These are phyloP conservation scores for Comarum palustre DNA, from an alignment of 306 rosid genomes.

Conservation along the genomic window DNA sequence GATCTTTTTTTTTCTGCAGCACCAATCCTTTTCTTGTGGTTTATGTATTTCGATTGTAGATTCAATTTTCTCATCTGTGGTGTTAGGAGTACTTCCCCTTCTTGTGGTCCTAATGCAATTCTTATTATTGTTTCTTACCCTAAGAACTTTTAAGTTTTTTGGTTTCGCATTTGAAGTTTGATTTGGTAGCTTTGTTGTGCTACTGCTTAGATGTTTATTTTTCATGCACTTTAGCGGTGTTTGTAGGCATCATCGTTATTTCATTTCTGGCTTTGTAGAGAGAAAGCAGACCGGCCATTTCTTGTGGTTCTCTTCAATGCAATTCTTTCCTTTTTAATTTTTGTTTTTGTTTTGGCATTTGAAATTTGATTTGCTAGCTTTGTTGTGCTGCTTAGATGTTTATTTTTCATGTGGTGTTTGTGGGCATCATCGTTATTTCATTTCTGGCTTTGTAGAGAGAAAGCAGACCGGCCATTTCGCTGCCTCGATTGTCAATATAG, in stretches of 20 bases:
- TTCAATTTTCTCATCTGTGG: neutral
- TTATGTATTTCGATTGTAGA: neutral
- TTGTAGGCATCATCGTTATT: constrained; percentile 20
- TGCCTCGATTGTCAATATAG: constrained; percentile 97
- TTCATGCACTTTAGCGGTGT: constrained; percentile 20
- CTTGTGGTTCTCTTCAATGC: neutral
- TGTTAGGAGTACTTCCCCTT: neutral
- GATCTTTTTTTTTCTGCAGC: neutral
- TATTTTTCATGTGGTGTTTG: constrained; percentile 14
- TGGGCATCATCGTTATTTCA: constrained; percentile 24
- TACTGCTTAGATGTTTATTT: neutral
- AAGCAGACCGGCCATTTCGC: constrained; percentile 89
- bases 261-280: constrained; percentile 59
- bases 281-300: constrained; percentile 77
- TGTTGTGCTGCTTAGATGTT: neutral
- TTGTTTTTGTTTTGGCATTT: neutral
- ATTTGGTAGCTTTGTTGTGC: neutral
- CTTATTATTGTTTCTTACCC: neutral
- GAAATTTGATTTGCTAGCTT: neutral
- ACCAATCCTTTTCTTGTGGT: neutral
- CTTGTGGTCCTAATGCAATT: neutral
- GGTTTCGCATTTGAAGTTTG: neutral
- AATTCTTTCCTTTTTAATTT: neutral
- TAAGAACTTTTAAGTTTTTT: neutral
- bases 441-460: constrained; percentile 71